Percentiles rank a stretch among this genome's conserved stretches.
These are phyloP conservation scores for Leishmania guyanensis DNA, from an alignment of 208 protist species.

Conservation along the genomic window DNA sequence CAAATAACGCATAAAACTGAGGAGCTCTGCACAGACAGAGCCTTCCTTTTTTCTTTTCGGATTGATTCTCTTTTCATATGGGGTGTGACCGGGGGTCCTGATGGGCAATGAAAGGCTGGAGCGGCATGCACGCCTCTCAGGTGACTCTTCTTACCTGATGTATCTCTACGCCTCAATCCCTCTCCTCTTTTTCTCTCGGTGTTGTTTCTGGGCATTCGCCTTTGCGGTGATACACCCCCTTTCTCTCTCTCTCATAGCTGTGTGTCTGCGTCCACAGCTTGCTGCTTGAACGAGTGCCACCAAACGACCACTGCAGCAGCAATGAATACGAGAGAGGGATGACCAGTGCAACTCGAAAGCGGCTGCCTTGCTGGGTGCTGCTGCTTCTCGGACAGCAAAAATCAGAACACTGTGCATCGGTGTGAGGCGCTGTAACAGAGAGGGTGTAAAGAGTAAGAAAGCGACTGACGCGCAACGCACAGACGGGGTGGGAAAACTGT, in stretches of 20 bases:
- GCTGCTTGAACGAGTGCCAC: neutral
- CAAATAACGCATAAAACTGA: neutral
- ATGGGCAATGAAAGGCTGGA: neutral
- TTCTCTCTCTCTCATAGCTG: neutral
- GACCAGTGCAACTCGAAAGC: neutral
- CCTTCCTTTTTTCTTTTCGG: neutral
- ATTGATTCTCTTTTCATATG: conserved; percentile 5
- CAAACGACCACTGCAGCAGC: neutral
- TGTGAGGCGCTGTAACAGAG: neutral
- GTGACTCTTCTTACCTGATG: neutral
- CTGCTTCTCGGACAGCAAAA: neutral
- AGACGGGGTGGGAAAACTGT: neutral
- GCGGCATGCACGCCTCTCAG: neutral
- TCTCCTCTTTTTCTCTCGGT: neutral
- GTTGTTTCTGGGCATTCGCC: neutral
- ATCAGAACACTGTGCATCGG: neutral
- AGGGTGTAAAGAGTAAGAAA: neutral
- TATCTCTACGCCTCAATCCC: neutral
- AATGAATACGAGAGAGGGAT: too few relatives aligned
- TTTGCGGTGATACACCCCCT: too few relatives aligned
- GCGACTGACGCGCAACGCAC: neutral
- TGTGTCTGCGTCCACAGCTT: neutral
- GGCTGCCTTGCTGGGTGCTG: neutral
- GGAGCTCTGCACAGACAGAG: neutral
- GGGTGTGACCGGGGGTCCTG: neutral